These are phyloP conservation scores for Candida nitratophila DNA, from an alignment of 805 yeast species.

Conservation along the genomic window DNA sequence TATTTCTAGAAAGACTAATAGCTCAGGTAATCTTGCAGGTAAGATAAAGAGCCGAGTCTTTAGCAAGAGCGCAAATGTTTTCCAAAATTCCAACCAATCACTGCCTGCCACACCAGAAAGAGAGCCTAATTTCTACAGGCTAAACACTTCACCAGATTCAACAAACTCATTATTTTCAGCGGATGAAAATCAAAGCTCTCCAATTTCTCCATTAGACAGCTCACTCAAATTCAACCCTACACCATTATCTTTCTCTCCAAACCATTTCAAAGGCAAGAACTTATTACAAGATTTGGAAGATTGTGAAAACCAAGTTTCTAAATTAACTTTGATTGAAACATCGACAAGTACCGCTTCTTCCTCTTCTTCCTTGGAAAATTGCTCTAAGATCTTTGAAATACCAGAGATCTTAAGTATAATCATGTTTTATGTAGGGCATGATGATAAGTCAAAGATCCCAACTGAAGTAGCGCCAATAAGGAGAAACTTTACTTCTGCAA, in stretches of 20 bases:
- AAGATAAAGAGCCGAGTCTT: conserved; percentile 9
- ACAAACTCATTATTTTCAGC: background rate
- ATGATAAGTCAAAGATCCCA: conserved; percentile 41
- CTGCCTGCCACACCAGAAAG: conserved; percentile 3
- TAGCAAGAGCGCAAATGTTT: background rate
- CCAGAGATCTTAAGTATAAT: conserved; percentile 72
- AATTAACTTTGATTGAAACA: conserved; percentile 3
- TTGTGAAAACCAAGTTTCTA: conserved; percentile 12
- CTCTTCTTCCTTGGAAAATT: background rate
- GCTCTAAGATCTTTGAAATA: conserved; percentile 44
- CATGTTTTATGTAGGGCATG: conserved; percentile 51
- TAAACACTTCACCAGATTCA: background rate
- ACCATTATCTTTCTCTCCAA: background rate
- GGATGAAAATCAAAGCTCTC: background rate
- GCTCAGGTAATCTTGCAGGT: conserved; percentile 6
- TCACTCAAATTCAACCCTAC: background rate
- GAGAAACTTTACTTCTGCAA: conserved; percentile 25
- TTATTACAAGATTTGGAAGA: conserved; percentile 9
- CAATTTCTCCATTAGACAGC: background rate
- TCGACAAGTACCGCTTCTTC: background rate
- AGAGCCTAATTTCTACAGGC: background rate
- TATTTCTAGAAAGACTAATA: conserved; percentile 9
- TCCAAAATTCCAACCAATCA: background rate
- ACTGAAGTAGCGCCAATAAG: conserved; percentile 53
- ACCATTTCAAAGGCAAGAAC: conserved; percentile 1